Evolutionary conservation across 148 eudicot species (phyloP).

Genomic region (Camellia japonica): DNA sequence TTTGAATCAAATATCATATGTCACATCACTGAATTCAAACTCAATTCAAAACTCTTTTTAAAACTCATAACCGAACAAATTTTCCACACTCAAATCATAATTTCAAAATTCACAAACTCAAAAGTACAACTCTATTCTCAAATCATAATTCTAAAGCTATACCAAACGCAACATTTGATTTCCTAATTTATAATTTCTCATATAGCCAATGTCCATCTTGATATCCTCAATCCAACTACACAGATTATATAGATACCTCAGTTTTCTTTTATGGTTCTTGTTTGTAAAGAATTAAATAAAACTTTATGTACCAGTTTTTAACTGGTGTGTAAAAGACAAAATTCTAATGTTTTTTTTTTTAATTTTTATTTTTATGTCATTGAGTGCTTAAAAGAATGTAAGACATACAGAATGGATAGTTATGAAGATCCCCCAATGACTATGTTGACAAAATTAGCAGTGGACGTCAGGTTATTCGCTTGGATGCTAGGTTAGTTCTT

Average conservation of each 20-base stretch:
- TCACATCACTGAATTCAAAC: too few relatives aligned
- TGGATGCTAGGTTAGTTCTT: neutral
- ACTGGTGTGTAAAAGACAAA: neutral
- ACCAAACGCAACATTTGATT: too few relatives aligned
- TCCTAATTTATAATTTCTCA: neutral
- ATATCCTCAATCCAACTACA: neutral
- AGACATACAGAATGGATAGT: neutral
- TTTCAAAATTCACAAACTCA: too few relatives aligned
- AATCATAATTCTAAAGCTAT: too few relatives aligned
- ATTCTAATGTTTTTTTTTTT: neutral
- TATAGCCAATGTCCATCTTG: neutral
- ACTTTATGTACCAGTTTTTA: too few relatives aligned
- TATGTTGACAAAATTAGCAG: neutral
- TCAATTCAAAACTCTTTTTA: too few relatives aligned
- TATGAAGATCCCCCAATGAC: neutral
- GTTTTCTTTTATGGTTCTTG: too few relatives aligned
- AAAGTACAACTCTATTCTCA: too few relatives aligned
- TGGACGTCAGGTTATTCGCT: neutral
- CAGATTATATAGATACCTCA: neutral
- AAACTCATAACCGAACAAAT: too few relatives aligned
- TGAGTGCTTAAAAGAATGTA: neutral
- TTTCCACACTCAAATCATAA: too few relatives aligned
- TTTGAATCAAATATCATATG: too few relatives aligned
- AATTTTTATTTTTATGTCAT: neutral
- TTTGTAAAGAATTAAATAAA: too few relatives aligned